Percentiles rank a stretch among this genome's conserved stretches.
Evolutionary conservation across 1,139 yeast species (phyloP).

Genomic region (Magnusiomyces sp.): DNA sequence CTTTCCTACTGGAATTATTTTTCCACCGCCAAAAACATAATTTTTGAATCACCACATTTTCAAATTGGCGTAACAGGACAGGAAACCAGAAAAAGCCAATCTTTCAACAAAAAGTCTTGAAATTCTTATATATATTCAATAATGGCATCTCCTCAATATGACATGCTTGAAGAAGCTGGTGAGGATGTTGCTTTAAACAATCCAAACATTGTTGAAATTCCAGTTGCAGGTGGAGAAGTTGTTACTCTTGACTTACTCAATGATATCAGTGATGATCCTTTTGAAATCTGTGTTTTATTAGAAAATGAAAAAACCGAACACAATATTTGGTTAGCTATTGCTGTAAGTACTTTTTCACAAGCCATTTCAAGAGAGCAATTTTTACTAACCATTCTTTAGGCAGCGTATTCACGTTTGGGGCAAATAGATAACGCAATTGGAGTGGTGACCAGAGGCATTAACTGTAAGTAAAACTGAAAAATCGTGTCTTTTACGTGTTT

Average conservation of each 20-base stretch:
- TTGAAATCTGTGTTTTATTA: slow-evolving; percentile 67
- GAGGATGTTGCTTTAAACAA: slow-evolving; percentile 6
- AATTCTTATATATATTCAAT: neutral
- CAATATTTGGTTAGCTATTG: slow-evolving; percentile 77
- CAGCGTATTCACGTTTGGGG: slow-evolving; percentile 64
- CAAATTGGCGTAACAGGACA: too few relatives aligned
- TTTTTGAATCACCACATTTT: too few relatives aligned
- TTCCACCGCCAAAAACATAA: neutral
- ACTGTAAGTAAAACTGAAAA: neutral
- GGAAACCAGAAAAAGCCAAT: too few relatives aligned
- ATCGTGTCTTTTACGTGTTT: slow-evolving; percentile 1
- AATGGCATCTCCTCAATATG: slow-evolving; percentile 12
- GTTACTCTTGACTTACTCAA: slow-evolving; percentile 38
- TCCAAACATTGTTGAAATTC: slow-evolving; percentile 33
- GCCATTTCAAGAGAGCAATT: slow-evolving; percentile 2
- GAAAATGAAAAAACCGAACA: slow-evolving; percentile 70
- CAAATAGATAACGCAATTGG: slow-evolving; percentile 54
- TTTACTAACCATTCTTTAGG: slow-evolving; percentile 18
- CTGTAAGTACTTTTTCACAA: slow-evolving; percentile 27
- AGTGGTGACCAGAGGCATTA: slow-evolving; percentile 54
- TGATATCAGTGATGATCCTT: slow-evolving; percentile 85
- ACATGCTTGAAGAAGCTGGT: neutral
- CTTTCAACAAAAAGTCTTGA: too few relatives aligned
- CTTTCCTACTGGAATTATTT: slow-evolving; percentile 2
- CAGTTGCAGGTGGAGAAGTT: slow-evolving; percentile 34